phyloP scores from a whole-genome alignment of 768 basidiomycete genomes.

The Lenzites betulinus region DNA sequence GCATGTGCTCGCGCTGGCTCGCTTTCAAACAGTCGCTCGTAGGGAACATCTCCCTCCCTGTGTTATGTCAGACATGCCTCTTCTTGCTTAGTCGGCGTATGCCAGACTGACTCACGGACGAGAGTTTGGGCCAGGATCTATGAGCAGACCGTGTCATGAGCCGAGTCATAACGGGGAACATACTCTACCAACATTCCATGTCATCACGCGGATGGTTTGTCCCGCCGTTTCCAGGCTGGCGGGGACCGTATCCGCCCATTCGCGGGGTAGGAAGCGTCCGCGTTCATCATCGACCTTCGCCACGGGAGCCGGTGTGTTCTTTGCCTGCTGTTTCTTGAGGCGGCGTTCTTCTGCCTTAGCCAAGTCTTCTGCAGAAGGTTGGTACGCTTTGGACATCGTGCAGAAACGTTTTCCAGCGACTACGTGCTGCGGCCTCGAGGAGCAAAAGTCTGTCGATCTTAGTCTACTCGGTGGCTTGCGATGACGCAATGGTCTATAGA shows the following conservation, averaged over 20 bases:
- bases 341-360: constrained; percentile 52
- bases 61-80: background rate
- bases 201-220: constrained; percentile 55
- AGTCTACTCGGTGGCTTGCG: background rate
- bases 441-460: background rate
- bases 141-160: constrained; percentile 14
- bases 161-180: background rate
- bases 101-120: constrained; percentile 58
- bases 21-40: constrained; percentile 85
- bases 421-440: background rate
- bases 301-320: constrained; percentile 23
- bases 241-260: constrained; percentile 38
- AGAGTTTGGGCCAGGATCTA: constrained; percentile 80
- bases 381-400: constrained; percentile 24
- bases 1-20: constrained; percentile 70
- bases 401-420: background rate
- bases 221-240: constrained; percentile 1
- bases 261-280: constrained; percentile 33
- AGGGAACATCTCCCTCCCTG: constrained; percentile 82
- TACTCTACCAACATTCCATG: constrained; percentile 75
- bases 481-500: constrained; percentile 1
- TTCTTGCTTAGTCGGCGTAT: background rate
- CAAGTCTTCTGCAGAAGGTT: constrained; percentile 55
- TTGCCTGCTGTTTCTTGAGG: constrained; percentile 34
- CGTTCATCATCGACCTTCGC: constrained; percentile 22